A percentile compares a stretch with the other conserved stretches of the same genome.
Conservation (phyloP, 2,329 filamentous ascomycete species). For the Trichothecium sympodiale region DNA sequence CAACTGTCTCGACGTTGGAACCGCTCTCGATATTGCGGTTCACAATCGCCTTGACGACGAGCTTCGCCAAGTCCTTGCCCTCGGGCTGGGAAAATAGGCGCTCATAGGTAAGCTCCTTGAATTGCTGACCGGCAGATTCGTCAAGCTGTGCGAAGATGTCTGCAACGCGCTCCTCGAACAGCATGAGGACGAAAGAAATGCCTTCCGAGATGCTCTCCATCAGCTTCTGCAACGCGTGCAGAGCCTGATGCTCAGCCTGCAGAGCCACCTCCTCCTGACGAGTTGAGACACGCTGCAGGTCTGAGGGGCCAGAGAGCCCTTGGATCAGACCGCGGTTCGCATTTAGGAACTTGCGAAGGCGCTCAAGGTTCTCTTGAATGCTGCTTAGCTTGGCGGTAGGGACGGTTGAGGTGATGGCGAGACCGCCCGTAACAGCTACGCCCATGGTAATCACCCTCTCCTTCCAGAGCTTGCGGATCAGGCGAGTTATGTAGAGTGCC, state of each 20-base stretch:
- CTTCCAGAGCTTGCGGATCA: constrained; percentile 87
- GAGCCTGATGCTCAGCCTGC: constrained; percentile 86
- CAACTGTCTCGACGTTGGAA: constrained; percentile 93
- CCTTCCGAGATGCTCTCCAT: constrained; percentile 90
- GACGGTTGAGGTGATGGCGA: constrained; percentile 58
- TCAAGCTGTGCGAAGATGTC: constrained; percentile 76
- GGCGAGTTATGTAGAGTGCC: constrained; percentile 73
- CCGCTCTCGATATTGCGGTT: constrained; percentile 96
- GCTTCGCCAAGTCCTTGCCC: constrained; percentile 83
- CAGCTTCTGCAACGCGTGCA: constrained; percentile 75
- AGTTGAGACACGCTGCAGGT: constrained; percentile 64
- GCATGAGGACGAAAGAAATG: constrained; percentile 87
- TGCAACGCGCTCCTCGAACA: constrained; percentile 86
- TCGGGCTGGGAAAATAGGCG: constrained; percentile 68
- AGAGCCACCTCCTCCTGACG: constrained; percentile 86
- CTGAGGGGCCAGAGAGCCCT: constrained; percentile 81
- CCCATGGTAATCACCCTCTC: constrained; percentile 55
- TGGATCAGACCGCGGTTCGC: constrained; percentile 88
- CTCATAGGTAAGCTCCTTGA: constrained; percentile 76
- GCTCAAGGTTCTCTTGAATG: constrained; percentile 71
- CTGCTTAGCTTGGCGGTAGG: constrained; percentile 55
- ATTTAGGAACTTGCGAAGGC: constrained; percentile 70
- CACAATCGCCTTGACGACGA: constrained; percentile 93
- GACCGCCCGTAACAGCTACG: constrained; percentile 38
- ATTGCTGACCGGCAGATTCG: constrained; percentile 54